Conservation (phyloP, 331 rosid species). For the Stylosanthes scabra region DNA sequence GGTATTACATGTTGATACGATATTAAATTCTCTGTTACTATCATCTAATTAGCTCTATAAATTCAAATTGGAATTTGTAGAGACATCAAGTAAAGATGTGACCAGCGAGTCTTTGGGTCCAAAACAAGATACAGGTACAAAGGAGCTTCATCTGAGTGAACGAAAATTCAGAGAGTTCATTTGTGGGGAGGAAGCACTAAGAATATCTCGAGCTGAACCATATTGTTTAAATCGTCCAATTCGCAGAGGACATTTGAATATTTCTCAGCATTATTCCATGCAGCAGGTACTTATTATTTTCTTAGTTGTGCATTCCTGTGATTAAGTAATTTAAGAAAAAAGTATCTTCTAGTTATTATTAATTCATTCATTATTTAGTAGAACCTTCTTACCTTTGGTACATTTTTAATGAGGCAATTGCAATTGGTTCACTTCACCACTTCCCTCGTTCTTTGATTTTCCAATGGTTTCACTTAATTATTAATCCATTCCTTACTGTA, state of each 20-base stretch:
- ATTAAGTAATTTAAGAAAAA: no score
- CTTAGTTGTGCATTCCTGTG: no score
- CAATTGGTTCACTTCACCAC: no score
- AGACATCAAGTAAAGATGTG: slow-evolving; percentile 53
- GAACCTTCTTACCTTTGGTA: no score
- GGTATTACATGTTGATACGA: slow-evolving; percentile 31
- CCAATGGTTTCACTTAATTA: no score
- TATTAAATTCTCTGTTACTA: slow-evolving; percentile 24
- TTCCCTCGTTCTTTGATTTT: no score
- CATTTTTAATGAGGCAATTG: no score
- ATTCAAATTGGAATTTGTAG: slow-evolving; percentile 48
- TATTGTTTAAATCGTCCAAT: slow-evolving; percentile 89
- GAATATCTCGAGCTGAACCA: slow-evolving; percentile 72
- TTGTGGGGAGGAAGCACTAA: slow-evolving; percentile 89
- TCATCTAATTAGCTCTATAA: no score
- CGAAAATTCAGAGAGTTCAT: slow-evolving; percentile 62
- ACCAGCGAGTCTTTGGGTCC: slow-evolving; percentile 51
- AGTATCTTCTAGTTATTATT: no score
- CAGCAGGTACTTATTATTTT: slow-evolving; percentile 75
- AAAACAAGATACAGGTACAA: slow-evolving; percentile 55
- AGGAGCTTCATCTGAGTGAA: slow-evolving; percentile 49
- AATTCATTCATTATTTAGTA: no score
- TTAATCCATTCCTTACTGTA: no score
- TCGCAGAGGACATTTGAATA: slow-evolving; percentile 93
- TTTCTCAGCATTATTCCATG: slow-evolving; percentile 86